Percentiles rank a stretch among this genome's conserved stretches.
Evolutionary conservation across 768 basidiomycete genomes (phyloP).

Genomic region (Cyathus striatus): DNA sequence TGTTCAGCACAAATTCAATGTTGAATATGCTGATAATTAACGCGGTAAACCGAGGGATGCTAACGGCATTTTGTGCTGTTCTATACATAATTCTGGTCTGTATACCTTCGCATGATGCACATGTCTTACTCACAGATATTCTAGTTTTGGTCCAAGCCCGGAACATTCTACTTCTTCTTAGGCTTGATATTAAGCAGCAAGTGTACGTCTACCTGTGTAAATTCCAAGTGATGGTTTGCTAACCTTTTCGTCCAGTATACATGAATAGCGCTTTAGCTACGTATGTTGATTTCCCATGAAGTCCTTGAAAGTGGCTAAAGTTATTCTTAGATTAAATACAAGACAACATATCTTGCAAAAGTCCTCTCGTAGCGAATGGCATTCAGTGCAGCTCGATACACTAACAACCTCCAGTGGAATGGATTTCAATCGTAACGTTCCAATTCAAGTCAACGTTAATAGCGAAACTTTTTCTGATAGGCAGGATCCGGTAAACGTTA

Average conservation of each 20-base stretch:
- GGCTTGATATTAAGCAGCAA: slow-evolving; percentile 15
- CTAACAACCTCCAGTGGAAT: not conserved
- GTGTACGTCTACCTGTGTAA: slow-evolving; percentile 5
- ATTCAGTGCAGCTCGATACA: not conserved
- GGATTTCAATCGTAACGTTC: not conserved
- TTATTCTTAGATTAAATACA: not conserved
- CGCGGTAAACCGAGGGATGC: slow-evolving; percentile 15
- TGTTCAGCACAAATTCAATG: slow-evolving; percentile 12
- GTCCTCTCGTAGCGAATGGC: not conserved
- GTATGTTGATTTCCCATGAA: not conserved
- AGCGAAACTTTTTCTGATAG: not conserved
- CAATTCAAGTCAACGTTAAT: slow-evolving; percentile 1
- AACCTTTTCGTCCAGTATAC: not conserved
- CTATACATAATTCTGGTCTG: slow-evolving; percentile 14
- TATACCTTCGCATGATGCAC: not conserved
- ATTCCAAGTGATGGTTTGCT: not conserved
- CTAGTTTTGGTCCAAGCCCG: slow-evolving; percentile 8
- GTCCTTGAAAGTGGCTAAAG: not conserved
- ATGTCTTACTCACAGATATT: not conserved
- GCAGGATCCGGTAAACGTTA: not conserved
- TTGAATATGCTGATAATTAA: slow-evolving; percentile 14
- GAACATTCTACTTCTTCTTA: slow-evolving; percentile 16
- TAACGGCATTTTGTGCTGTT: slow-evolving; percentile 12
- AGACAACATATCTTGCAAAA: not conserved
- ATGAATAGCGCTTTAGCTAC: slow-evolving; percentile 1